A percentile compares a stretch with the other conserved stretches of the same genome.
These are phyloP conservation scores for Penicillium rolfsii DNA, from an alignment of 2,329 filamentous ascomycete species.

Conservation along the genomic window DNA sequence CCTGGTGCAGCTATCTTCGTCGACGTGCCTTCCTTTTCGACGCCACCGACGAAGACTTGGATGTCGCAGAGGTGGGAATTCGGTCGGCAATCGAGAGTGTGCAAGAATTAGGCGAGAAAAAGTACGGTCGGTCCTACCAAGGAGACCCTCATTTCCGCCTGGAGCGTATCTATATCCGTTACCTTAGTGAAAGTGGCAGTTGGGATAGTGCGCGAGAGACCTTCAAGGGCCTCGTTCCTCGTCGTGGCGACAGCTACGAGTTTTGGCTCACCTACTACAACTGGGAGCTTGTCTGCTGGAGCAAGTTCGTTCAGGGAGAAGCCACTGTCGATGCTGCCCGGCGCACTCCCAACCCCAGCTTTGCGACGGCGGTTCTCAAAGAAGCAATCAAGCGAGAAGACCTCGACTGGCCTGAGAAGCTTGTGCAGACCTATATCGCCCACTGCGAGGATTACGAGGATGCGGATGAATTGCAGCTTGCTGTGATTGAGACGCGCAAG, in stretches of 20 bases:
- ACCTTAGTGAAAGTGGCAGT: constrained; percentile 79
- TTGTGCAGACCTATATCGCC: constrained; percentile 51
- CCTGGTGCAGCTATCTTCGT: constrained; percentile 93
- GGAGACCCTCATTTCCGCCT: constrained; percentile 89
- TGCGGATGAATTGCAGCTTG: constrained; percentile 72
- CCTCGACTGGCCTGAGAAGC: constrained; percentile 55
- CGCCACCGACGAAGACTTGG: constrained; percentile 77
- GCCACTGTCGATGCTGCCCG: constrained; percentile 56
- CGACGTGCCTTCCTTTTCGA: constrained; percentile 76
- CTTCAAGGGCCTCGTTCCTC: constrained; percentile 73
- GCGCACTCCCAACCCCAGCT: constrained; percentile 66
- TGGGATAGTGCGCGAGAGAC: constrained; percentile 74
- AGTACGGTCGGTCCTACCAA: constrained; percentile 74
- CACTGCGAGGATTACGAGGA: constrained; percentile 87
- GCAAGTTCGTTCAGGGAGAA: constrained; percentile 58
- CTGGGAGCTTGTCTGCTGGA: constrained; percentile 83
- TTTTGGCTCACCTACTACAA: constrained; percentile 93
- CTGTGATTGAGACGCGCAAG: constrained; percentile 73
- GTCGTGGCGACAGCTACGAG: constrained; percentile 77
- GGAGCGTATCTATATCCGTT: constrained; percentile 90
- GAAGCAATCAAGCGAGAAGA: constrained; percentile 64
- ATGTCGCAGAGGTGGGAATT: constrained; percentile 88
- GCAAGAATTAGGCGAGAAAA: constrained; percentile 73
- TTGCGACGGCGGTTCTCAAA: constrained; percentile 75
- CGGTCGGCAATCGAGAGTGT: constrained; percentile 84